These are phyloP conservation scores for Gryganskiella cystojenkinii DNA, from an alignment of 192 early-diverging fungal genomes.

Conservation along the genomic window DNA sequence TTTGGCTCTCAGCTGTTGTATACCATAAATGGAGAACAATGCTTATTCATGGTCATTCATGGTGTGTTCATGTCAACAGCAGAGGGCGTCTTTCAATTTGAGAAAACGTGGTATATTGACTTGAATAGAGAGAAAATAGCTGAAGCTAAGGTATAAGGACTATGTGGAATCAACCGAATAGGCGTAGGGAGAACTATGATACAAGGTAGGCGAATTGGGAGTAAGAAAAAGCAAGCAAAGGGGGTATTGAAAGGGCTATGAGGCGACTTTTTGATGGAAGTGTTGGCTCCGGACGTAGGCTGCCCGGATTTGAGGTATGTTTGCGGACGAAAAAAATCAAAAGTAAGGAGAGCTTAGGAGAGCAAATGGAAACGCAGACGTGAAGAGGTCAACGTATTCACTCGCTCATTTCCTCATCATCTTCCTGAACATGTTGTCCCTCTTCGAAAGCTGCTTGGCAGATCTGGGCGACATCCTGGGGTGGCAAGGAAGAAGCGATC, in stretches of 20 bases:
- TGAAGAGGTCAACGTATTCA: constrained; percentile 2
- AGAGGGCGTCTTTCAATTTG: too few relatives aligned
- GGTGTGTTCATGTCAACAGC: too few relatives aligned
- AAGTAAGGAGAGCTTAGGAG: not conserved
- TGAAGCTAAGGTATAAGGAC: not conserved
- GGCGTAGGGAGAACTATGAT: too few relatives aligned
- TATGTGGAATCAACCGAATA: too few relatives aligned
- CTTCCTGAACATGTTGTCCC: constrained; percentile 23
- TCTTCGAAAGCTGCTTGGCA: constrained; percentile 26
- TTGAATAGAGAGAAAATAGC: not conserved
- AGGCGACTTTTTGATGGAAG: not conserved
- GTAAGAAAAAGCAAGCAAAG: not conserved
- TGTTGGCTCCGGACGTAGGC: too few relatives aligned
- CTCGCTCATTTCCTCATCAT: constrained; percentile 40
- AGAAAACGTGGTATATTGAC: too few relatives aligned
- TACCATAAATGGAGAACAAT: too few relatives aligned
- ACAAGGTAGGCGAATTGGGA: not conserved
- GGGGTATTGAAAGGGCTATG: not conserved
- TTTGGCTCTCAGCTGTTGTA: too few relatives aligned
- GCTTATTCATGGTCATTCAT: not conserved
- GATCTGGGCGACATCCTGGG: constrained; percentile 26
- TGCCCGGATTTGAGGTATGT: too few relatives aligned
- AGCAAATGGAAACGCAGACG: not conserved
- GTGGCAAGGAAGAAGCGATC: constrained; percentile 29
- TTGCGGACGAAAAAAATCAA: not conserved